These are phyloP conservation scores for Saccharomycopsis sp. DNA, from an alignment of 805 yeast genomes.

Conservation along the genomic window DNA sequence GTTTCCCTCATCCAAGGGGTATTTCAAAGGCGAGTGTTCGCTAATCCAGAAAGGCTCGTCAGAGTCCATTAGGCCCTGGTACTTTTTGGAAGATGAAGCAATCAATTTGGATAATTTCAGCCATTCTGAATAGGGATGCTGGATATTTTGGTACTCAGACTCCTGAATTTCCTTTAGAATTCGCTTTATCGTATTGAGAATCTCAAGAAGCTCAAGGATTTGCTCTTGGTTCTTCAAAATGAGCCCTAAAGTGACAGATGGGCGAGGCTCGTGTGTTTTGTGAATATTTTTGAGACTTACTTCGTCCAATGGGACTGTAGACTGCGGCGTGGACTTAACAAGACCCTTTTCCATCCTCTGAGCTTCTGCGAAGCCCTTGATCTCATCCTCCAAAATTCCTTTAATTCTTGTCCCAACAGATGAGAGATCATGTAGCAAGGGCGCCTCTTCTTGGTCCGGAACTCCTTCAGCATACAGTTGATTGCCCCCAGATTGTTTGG, in stretches of 20 bases:
- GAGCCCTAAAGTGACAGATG: neutral
- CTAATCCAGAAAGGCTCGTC: slow-evolving; percentile 54
- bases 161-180: slow-evolving; percentile 1
- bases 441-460: neutral
- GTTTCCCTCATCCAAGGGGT: slow-evolving; percentile 63
- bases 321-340: neutral
- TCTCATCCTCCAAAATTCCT: neutral
- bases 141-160: slow-evolving; percentile 30
- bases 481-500: neutral
- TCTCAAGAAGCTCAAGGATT: slow-evolving; percentile 18
- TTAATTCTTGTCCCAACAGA: neutral
- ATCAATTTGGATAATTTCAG: slow-evolving; percentile 30
- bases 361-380: neutral
- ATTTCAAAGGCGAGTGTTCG: slow-evolving; percentile 58
- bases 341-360: neutral
- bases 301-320: neutral
- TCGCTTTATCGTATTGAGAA: slow-evolving; percentile 14
- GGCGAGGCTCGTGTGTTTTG: neutral
- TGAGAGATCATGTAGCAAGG: neutral
- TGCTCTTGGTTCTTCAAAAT: slow-evolving; percentile 14
- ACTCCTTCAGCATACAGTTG: neutral
- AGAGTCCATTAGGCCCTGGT: slow-evolving; percentile 21
- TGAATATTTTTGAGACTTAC: neutral
- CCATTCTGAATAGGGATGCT: slow-evolving; percentile 52
- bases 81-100: slow-evolving; percentile 22